Evolutionary conservation across 441 rosid species (phyloP).

Genomic region (Breynia disticha): DNA sequence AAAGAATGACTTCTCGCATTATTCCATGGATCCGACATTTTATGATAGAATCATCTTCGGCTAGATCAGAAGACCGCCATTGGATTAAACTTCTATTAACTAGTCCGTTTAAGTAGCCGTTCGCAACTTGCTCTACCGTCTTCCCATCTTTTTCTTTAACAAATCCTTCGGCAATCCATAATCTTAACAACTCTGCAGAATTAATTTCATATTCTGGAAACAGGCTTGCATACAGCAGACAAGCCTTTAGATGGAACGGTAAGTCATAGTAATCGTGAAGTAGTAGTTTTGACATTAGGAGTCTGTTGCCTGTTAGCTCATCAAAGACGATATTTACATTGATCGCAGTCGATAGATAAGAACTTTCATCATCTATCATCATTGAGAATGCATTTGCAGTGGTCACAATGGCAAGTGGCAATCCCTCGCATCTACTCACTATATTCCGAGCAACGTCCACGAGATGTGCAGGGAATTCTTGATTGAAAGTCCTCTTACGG

Average conservation of each 20-base stretch:
- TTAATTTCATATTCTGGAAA: slow-evolving; percentile 14
- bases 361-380: slow-evolving; percentile 15
- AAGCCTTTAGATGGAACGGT: slow-evolving; percentile 22
- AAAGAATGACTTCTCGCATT: slow-evolving; percentile 15
- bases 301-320: slow-evolving; percentile 15
- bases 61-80: slow-evolving; percentile 1
- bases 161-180: slow-evolving; percentile 19
- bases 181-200: slow-evolving; percentile 3
- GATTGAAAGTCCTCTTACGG: slow-evolving; percentile 22
- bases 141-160: slow-evolving; percentile 1
- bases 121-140: slow-evolving; percentile 20
- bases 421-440: slow-evolving; percentile 25
- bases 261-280: slow-evolving; percentile 24
- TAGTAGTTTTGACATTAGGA: slow-evolving; percentile 16
- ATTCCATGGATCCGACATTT: slow-evolving; percentile 17
- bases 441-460: slow-evolving; percentile 20
- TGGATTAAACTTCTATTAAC: slow-evolving; percentile 16
- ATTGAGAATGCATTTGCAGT: slow-evolving; percentile 29
- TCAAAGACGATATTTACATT: slow-evolving; percentile 14
- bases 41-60: slow-evolving; percentile 13
- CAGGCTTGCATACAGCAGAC: slow-evolving; percentile 22
- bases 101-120: slow-evolving; percentile 8
- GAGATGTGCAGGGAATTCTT: slow-evolving; percentile 25
- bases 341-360: slow-evolving; percentile 17
- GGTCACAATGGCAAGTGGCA: slow-evolving; percentile 38